A percentile compares a stretch with the other conserved stretches of the same genome.
Conservation (phyloP, 2,329 filamentous ascomycete species). For the Alternaria gansuensis region DNA sequence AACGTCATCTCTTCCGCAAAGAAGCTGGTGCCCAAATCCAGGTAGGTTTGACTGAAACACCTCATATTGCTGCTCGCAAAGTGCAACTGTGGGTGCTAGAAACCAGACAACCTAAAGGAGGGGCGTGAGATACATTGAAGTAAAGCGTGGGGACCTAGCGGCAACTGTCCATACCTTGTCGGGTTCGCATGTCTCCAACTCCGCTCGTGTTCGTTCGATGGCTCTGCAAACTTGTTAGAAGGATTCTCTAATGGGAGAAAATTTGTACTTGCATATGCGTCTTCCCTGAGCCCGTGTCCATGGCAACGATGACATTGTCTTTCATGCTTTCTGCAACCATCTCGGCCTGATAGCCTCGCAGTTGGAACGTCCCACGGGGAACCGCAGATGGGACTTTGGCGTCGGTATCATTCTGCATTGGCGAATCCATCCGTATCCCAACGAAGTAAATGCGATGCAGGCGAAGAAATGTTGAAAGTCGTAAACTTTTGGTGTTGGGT, state of each 20-base stretch:
- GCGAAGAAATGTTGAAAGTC: neutral
- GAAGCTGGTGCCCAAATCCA: constrained; percentile 65
- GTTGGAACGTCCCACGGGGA: constrained; percentile 33
- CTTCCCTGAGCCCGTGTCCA: constrained; percentile 62
- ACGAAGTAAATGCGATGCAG: neutral
- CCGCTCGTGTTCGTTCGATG: constrained; percentile 55
- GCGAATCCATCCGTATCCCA: constrained; percentile 5
- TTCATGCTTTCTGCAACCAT: constrained; percentile 59
- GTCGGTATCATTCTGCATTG: constrained; percentile 15
- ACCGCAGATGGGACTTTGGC: constrained; percentile 7
- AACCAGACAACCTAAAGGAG: constrained; percentile 55
- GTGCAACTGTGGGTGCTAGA: constrained; percentile 56
- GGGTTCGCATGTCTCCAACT: constrained; percentile 52
- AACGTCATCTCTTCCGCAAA: constrained; percentile 74
- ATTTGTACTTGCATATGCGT: constrained; percentile 52
- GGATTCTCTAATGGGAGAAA: neutral
- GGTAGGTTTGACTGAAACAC: constrained; percentile 51
- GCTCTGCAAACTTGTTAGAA: constrained; percentile 45
- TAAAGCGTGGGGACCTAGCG: constrained; percentile 6
- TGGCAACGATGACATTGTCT: constrained; percentile 59
- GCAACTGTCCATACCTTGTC: constrained; percentile 44
- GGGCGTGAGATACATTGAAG: constrained; percentile 9
- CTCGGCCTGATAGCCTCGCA: constrained; percentile 60
- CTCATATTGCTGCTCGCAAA: constrained; percentile 57
- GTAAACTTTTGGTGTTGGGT: neutral